Evolutionary conservation across 2,329 filamentous ascomycete species (phyloP).

Genomic region (Graphilbum fragrans): DNA sequence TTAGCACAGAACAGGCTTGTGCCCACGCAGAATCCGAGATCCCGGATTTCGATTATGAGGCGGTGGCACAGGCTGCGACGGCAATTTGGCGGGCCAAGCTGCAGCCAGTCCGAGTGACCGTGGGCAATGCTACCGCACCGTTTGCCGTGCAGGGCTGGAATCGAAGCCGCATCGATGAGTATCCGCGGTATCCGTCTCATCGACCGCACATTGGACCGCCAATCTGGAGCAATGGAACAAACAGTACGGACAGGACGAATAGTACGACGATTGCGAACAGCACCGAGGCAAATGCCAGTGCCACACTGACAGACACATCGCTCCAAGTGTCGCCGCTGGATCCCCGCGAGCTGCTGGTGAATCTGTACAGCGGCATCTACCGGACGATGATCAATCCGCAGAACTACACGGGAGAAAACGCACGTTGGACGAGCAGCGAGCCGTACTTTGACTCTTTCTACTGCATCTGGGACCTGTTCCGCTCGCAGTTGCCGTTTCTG

Average conservation of each 20-base stretch:
- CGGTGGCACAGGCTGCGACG: constrained; percentile 36
- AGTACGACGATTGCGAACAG: too few species aligned
- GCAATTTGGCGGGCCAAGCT: constrained; percentile 51
- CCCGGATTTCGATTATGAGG: constrained; percentile 52
- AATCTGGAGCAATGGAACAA: too few species aligned
- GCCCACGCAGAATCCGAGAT: constrained; percentile 56
- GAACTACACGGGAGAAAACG: constrained; percentile 64
- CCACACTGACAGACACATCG: background rate
- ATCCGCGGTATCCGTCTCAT: too few species aligned
- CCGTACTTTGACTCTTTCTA: constrained; percentile 70
- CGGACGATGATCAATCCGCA: constrained; percentile 61
- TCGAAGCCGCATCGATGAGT: too few species aligned
- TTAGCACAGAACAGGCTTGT: constrained; percentile 55
- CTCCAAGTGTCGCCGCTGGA: constrained; percentile 28
- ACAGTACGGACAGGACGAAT: background rate
- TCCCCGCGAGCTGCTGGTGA: constrained; percentile 36
- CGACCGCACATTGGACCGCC: too few species aligned
- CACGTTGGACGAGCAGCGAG: constrained; percentile 50
- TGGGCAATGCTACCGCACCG: constrained; percentile 17
- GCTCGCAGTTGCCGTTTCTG: constrained; percentile 57
- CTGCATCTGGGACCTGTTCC: constrained; percentile 63
- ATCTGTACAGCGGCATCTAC: constrained; percentile 63
- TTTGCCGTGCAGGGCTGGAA: background rate
- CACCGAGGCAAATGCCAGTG: background rate
- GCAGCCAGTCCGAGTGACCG: constrained; percentile 35